Percentiles rank a stretch among this genome's conserved stretches.
Conservation (phyloP, 1,284 basidiomycete species). For the Pisolithus thermaeus region DNA sequence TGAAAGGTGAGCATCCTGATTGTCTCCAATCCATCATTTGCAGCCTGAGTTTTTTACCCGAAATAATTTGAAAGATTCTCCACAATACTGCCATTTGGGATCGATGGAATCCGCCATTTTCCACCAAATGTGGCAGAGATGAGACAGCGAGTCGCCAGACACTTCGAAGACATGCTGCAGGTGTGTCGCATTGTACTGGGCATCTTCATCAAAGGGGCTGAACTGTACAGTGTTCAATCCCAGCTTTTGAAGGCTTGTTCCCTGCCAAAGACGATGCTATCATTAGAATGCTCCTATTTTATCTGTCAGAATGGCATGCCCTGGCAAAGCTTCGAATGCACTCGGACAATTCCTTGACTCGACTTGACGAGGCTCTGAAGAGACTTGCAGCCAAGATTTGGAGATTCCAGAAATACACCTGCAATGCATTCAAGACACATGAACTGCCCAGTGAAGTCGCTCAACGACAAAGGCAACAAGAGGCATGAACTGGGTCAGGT, state of each 20-base stretch:
- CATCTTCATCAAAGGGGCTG: not conserved
- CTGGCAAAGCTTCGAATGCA: conserved; percentile 23
- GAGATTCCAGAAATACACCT: not conserved
- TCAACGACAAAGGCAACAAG: not conserved
- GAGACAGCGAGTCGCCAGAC: too few relatives aligned
- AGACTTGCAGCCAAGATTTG: conserved; percentile 3
- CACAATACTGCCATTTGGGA: too few relatives aligned
- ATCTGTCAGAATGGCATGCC: conserved; percentile 14
- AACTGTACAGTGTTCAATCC: conserved; percentile 6
- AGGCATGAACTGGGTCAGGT: not conserved
- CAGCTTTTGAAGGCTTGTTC: conserved; percentile 9
- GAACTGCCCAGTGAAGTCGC: not conserved
- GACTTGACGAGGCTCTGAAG: not conserved
- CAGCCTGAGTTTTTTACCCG: too few relatives aligned
- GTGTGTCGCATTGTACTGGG: too few relatives aligned
- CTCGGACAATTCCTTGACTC: conserved; percentile 7
- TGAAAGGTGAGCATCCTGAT: too few relatives aligned
- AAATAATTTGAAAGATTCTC: too few relatives aligned
- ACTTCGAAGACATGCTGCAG: too few relatives aligned
- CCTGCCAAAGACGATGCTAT: conserved; percentile 8
- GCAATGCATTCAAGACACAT: not conserved
- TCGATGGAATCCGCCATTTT: too few relatives aligned
- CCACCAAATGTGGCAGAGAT: too few relatives aligned
- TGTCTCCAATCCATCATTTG: too few relatives aligned
- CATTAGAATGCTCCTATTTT: conserved; percentile 9